Evolutionary conservation across 2,329 filamentous ascomycete genomes (phyloP), one percentile per base, ranked within the genome.

Genomic region (Ascochyta koolunga): DNA sequence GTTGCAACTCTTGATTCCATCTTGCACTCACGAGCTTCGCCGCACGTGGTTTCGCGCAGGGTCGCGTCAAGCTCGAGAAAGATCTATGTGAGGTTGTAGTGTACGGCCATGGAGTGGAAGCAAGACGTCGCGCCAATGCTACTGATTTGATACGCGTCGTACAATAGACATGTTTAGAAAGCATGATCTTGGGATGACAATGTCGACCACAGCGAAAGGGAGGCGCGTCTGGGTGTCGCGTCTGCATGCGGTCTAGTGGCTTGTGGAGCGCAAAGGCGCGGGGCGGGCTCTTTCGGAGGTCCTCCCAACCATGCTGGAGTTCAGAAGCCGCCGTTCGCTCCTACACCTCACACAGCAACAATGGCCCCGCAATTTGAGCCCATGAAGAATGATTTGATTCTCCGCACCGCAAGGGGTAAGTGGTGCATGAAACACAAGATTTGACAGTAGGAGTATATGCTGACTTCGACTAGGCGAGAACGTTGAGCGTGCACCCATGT

Each of bases 401-500:
- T 99, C 54, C 87, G 95, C 73, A 90, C 93, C 66, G 95, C 95
- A 63, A 86, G 89, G 83, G 95, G 93, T 96, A 78, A 40, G 59
- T 2, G 22, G 15, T 10, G 25, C 5, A 22, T 13, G 11, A 29
- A 1, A 6, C 6, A 8, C 9, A 39, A 19, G 3, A 39, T n/a
- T 5, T 15, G 25, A n/a, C 3, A 37, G 18, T 51, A 29, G 22
- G 6, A n/a, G 11, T 45, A 18, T 11, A n/a, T 48, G 54, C 66
- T 65, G 62, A 67, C 58, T 55, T 54, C 58, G 49, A 38, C 19
- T 70, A 96, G 93, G 93, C 75, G 84, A 97, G 78, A 87, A 87
- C 74, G 90, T 98, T 63, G 92, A 97, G 78, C 87, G 95, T 61
- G 90, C 95, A 58, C 95, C 95, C 53, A 91, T 96, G 82, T 99